Conservation (phyloP, 2,329 filamentous ascomycete species). For the Penicillium occitanis region DNA sequence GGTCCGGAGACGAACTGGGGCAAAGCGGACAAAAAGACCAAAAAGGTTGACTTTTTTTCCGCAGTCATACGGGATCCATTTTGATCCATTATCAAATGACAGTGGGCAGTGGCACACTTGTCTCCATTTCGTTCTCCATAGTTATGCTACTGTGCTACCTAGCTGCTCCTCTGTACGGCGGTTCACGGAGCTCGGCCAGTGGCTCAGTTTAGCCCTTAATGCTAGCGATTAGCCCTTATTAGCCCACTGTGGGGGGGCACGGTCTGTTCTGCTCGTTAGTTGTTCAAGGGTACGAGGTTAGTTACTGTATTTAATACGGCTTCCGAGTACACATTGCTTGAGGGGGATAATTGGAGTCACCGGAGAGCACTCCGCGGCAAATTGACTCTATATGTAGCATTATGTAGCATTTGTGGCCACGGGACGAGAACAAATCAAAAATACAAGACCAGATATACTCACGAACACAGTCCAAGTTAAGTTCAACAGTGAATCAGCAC, state of each 20-base stretch:
- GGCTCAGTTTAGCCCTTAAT: constrained; percentile 9
- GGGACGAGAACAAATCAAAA: not conserved
- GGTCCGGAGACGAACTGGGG: not conserved
- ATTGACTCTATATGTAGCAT: not conserved
- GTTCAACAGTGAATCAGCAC: not conserved
- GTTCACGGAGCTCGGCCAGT: constrained; percentile 13
- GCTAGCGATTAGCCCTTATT: constrained; percentile 5
- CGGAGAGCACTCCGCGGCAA: not conserved
- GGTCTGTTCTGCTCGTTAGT: not conserved
- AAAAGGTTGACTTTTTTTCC: constrained; percentile 3
- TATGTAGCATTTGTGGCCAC: constrained; percentile 3
- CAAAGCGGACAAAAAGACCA: not conserved
- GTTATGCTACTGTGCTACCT: not conserved
- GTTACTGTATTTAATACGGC: not conserved
- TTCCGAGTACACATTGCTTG: not conserved
- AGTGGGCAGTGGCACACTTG: not conserved
- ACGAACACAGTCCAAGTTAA: not conserved
- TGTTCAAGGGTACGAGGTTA: not conserved
- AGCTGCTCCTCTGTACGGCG: constrained; percentile 4
- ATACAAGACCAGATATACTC: not conserved
- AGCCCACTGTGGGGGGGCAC: constrained; percentile 10
- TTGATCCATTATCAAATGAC: constrained; percentile 1
- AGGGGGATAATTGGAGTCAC: not conserved
- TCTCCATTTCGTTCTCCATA: constrained; percentile 8
- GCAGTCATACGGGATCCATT: constrained; percentile 4